Evolutionary conservation across 345 rosid genomes (phyloP).

Genomic region (Clarkia xantiana): DNA sequence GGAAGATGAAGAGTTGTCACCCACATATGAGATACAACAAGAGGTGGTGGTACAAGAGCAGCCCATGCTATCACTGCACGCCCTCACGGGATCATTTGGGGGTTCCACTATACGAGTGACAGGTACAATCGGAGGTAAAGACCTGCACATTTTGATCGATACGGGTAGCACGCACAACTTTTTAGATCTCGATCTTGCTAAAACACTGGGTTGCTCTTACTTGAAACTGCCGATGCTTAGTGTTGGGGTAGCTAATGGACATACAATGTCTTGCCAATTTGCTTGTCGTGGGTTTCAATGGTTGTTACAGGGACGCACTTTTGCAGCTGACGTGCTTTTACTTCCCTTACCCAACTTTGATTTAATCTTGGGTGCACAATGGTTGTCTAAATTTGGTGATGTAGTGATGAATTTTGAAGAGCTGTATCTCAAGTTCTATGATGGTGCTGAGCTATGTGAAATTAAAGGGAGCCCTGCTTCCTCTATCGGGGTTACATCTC

Average conservation of each 20-base stretch:
- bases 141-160: neutral
- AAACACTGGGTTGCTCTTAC: neutral
- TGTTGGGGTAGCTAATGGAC: neutral
- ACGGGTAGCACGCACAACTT: constrained; percentile 15
- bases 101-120: neutral
- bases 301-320: too few species aligned
- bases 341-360: neutral
- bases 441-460: neutral
- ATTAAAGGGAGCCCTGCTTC: neutral
- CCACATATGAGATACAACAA: too few species aligned
- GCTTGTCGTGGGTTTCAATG: neutral
- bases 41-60: too few species aligned
- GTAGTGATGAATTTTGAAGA: neutral
- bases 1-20: too few species aligned
- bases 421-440: neutral
- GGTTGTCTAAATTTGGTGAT: neutral
- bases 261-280: neutral
- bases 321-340: neutral
- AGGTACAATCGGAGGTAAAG: neutral
- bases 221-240: neutral
- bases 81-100: neutral
- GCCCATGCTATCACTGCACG: neutral
- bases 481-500: neutral
- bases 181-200: constrained; percentile 1
- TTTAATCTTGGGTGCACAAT: neutral